phyloP scores from a whole-genome alignment of 1,284 basidiomycete species.

The Grifola frondosa region DNA sequence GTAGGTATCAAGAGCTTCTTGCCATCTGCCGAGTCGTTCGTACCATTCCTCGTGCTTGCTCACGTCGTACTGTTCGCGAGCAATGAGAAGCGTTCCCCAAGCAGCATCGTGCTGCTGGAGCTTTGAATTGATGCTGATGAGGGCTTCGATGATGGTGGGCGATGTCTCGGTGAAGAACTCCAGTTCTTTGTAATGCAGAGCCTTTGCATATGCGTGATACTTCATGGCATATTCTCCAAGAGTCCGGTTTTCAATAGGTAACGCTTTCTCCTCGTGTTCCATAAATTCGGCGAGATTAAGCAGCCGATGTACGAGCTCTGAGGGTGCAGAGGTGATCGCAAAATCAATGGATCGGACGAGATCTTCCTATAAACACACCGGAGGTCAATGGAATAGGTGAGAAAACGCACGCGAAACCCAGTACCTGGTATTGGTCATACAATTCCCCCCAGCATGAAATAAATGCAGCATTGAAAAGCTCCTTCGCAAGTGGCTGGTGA shows the following conservation, averaged over 20 bases:
- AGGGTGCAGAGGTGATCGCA: slow-evolving; percentile 88
- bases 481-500: slow-evolving; percentile 89
- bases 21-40: slow-evolving; percentile 95
- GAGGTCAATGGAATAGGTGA: no score
- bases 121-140: slow-evolving; percentile 97
- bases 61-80: slow-evolving; percentile 82
- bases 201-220: slow-evolving; percentile 96
- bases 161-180: slow-evolving; percentile 94
- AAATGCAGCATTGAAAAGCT: slow-evolving; percentile 98
- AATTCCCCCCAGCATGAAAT: slow-evolving; percentile 97
- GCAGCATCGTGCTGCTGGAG: slow-evolving; percentile 97
- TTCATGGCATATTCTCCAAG: slow-evolving; percentile 94
- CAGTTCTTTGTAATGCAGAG: slow-evolving; percentile 97
- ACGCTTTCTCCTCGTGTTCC: slow-evolving; percentile 97
- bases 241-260: slow-evolving; percentile 92
- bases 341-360: slow-evolving; percentile 88
- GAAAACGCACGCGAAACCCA: no score
- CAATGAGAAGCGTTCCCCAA: slow-evolving; percentile 90
- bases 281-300: slow-evolving; percentile 99
- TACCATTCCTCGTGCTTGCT: slow-evolving; percentile 97
- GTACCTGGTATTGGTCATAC: slow-evolving; percentile 94
- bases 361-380: slow-evolving; percentile 88
- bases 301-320: slow-evolving; percentile 92
- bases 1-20: slow-evolving; percentile 89
- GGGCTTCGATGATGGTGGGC: slow-evolving; percentile 87